phyloP scores from a whole-genome alignment of 2,329 filamentous ascomycete species.

The Emergomyces africanus region DNA sequence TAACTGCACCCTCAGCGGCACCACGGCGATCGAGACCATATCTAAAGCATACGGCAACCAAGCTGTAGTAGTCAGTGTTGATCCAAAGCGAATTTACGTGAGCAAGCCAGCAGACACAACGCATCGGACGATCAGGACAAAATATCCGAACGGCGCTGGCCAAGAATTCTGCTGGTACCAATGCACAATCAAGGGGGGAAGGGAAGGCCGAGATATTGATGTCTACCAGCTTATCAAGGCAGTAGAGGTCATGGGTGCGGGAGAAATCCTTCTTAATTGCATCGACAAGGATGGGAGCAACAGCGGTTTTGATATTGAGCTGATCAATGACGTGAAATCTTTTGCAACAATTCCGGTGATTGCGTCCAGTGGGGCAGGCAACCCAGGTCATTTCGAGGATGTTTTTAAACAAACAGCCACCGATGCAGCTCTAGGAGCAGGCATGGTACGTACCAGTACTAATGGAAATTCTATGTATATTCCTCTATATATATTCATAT shows the following conservation, averaged over 20 bases:
- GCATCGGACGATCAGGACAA: conserved; percentile 63
- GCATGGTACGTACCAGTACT: conserved; percentile 53
- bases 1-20: conserved; percentile 57
- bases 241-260: conserved; percentile 89
- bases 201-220: conserved; percentile 87
- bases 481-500: conserved; percentile 5
- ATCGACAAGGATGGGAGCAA: conserved; percentile 96
- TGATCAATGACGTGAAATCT: conserved; percentile 79
- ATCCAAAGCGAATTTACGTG: conserved; percentile 86
- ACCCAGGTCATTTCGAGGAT: conserved; percentile 76
- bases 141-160: conserved; percentile 56
- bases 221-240: conserved; percentile 78
- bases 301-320: conserved; percentile 84
- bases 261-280: conserved; percentile 91
- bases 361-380: conserved; percentile 82
- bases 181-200: conserved; percentile 90
- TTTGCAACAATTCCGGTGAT: conserved; percentile 87
- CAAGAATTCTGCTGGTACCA: conserved; percentile 91
- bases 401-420: conserved; percentile 77
- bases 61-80: conserved; percentile 89
- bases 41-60: conserved; percentile 88
- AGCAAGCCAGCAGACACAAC: conserved; percentile 52
- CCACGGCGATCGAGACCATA: conserved; percentile 91
- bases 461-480: neutral
- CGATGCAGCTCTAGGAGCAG: conserved; percentile 86